Evolutionary conservation across 805 yeast species (phyloP).

Genomic region (Wickerhamiella alocasiicola): DNA sequence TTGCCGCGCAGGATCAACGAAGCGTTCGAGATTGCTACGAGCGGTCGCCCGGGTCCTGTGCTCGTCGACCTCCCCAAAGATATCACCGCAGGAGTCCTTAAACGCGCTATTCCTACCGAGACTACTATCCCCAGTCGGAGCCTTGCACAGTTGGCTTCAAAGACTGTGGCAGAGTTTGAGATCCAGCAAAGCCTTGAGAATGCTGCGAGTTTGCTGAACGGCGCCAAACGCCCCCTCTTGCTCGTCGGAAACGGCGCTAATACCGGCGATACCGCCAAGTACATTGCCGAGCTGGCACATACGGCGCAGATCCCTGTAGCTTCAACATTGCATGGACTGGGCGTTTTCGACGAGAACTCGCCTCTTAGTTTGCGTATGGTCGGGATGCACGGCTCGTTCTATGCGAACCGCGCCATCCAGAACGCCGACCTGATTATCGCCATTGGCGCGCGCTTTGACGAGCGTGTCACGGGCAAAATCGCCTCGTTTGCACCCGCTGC

Average conservation of each 20-base stretch:
- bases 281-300: constrained; percentile 73
- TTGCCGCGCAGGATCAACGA: constrained; percentile 92
- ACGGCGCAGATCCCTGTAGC: constrained; percentile 92
- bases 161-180: constrained; percentile 54
- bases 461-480: constrained; percentile 86
- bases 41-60: constrained; percentile 98
- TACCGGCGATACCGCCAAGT: constrained; percentile 48
- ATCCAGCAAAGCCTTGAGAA: constrained; percentile 60
- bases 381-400: constrained; percentile 97
- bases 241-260: constrained; percentile 90
- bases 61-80: constrained; percentile 96
- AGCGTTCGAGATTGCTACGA: constrained; percentile 91
- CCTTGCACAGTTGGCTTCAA: constrained; percentile 53
- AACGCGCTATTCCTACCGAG: constrained; percentile 79
- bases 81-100: constrained; percentile 84
- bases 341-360: constrained; percentile 87
- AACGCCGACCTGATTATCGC: constrained; percentile 87
- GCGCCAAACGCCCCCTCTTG: constrained; percentile 75
- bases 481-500: constrained; percentile 90
- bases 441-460: constrained; percentile 95
- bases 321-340: constrained; percentile 86
- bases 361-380: constrained; percentile 87
- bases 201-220: constrained; percentile 66
- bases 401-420: constrained; percentile 91
- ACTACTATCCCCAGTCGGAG: constrained; percentile 53